Evolutionary conservation across 441 rosid species (phyloP), one percentile per base, ranked within the genome.

Genomic region (Dalechampia spathulata): DNA sequence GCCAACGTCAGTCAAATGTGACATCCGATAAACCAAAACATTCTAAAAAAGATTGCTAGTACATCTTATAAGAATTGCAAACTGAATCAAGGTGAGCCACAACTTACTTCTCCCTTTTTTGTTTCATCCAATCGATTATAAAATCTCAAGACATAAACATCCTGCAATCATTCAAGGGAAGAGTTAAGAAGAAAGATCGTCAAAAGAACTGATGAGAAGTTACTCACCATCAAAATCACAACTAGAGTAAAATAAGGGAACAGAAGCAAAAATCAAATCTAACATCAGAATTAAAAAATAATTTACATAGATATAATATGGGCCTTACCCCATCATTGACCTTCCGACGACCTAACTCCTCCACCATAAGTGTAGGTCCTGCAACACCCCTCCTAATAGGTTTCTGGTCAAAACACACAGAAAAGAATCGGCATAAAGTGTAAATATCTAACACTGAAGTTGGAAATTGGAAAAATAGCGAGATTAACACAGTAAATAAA

Each of bases 31-130:
- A 22, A 48, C 34, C 15, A 27, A 2, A 41, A 55, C 22, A 47
- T 23, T 22, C n/a, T n/a, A 13, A 9, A 0, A 42, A 15, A 2
- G 21, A 48, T 9, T 32, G 56, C 36, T 16, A 30, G 10, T 19
- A 36, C 32, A 16, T 45, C n/a, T 23, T 48, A 39, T 7, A 50
- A 46, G 2, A 39, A 62, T 52, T 36, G 28, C 11, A 25, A 20
- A 30, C 26, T 27, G n/a, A 47, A 71, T 43, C 38, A 37, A 10
- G 32, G 42, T 48, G 58, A 71, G 60, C 27, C 36, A 48, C 26
- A 70, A 78, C 91, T 83, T 78, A 90, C 96, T 80, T 90, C 87
- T 70, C 96, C 97, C 57, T 87, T 90, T 72, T 73, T 81, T 3
- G 86, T 37, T 75, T 87, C 94, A 52, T 87, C 97, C 80, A 87